These are phyloP conservation scores for Aspergillus ustus DNA, from an alignment of 2,329 filamentous ascomycete genomes.

Conservation along the genomic window DNA sequence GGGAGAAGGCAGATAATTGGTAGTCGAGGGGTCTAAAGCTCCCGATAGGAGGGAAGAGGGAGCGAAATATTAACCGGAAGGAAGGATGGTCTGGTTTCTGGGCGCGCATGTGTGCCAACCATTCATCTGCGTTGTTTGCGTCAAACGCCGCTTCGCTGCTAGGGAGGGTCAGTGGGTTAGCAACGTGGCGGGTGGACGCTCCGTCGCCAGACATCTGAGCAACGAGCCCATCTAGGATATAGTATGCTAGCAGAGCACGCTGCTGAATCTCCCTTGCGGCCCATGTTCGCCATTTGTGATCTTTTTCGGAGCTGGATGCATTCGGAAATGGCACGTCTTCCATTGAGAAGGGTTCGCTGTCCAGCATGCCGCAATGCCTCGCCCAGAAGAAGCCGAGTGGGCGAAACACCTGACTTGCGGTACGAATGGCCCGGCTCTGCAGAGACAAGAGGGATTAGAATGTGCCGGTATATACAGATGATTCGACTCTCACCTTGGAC, in stretches of 20 bases:
- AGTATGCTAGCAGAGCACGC: slow-evolving; percentile 50
- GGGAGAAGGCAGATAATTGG: slow-evolving; percentile 46
- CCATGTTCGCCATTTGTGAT: slow-evolving; percentile 49
- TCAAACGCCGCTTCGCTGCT: slow-evolving; percentile 48
- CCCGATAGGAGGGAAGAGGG: slow-evolving; percentile 42
- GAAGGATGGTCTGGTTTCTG: slow-evolving; percentile 38
- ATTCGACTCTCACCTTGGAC: slow-evolving; percentile 37
- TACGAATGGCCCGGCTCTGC: slow-evolving; percentile 47
- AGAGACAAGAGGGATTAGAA: background rate
- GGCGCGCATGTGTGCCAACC: slow-evolving; percentile 43
- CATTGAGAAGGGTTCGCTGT: slow-evolving; percentile 39
- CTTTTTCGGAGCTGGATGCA: slow-evolving; percentile 41
- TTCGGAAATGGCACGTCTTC: slow-evolving; percentile 40
- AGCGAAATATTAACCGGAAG: slow-evolving; percentile 48
- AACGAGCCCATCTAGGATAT: slow-evolving; percentile 52
- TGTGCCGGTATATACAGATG: background rate
- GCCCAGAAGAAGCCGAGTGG: slow-evolving; percentile 53
- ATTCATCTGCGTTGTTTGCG: slow-evolving; percentile 46
- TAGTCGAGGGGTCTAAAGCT: slow-evolving; percentile 36
- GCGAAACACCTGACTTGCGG: slow-evolving; percentile 51
- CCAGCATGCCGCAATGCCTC: slow-evolving; percentile 50
- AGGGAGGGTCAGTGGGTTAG: slow-evolving; percentile 47
- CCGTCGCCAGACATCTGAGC: slow-evolving; percentile 50
- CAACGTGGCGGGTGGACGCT: slow-evolving; percentile 48
- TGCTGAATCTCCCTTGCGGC: slow-evolving; percentile 51